Evolutionary conservation across 768 basidiomycete genomes (phyloP), one percentile per base, ranked within the genome.

Genomic region (Xerocomellus intermedius): DNA sequence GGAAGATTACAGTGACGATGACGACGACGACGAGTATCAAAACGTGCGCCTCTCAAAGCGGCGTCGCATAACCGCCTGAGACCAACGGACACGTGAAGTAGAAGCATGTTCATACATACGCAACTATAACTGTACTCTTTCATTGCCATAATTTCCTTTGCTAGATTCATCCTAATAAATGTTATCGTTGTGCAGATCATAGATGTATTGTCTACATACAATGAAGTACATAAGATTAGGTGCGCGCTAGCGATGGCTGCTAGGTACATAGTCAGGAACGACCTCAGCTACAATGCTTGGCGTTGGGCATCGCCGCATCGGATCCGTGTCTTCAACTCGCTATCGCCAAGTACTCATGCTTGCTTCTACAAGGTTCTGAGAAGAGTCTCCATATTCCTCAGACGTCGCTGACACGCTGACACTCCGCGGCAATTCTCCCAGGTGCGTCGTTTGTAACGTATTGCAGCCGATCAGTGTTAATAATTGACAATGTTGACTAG

Each of bases 1-100:
- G 50, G 70, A 73, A 35, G 67, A 73, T 30, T 70, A 67, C 51
- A 73, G 61, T n/a, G 68, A 73, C 37, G 71, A 73, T 26, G 70
- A 72, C 19, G 69, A 69, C 26, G 69, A 70, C 37, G 72, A 72
- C 1, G 71, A 70, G 44, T 71, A 65, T 53, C 69, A 72, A 58
- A 70, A 67, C 36, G 51, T 60, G 39, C 69, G 71, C 32, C 48
- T 36, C 37, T 47, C 58, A 35, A 71, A 71, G 57, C 72, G 69
- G 33, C 71, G 67, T 45, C 67, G 69, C 46, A 71, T 64, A 49
- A 52, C 46, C 42, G 39, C 50, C 35, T 71, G 57, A 69, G 42
- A 28, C 16, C 24, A 30, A 66, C 9, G 57, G 64, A 67, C 66
- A 57, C 42, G 48, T 46, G 48, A 33, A 41, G 48, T 60, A 55